Conservation (phyloP, 176 grass and related monocot genomes). For the Hordeum vulgare region DNA sequence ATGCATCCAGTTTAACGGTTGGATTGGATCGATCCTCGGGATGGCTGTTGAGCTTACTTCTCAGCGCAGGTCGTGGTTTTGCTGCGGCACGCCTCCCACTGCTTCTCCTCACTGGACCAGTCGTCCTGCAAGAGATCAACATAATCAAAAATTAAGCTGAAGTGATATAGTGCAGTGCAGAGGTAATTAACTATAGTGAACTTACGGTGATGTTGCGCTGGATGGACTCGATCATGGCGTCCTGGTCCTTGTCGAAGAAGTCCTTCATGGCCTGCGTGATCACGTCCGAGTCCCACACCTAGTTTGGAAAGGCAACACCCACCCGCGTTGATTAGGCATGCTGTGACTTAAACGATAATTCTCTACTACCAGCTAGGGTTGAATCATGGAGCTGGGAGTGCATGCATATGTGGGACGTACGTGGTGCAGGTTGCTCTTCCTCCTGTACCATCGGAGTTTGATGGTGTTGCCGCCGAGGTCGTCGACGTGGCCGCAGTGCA, state of each 20-base stretch:
- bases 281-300: conserved; percentile 82
- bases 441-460: conserved; percentile 50
- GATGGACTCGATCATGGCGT: conserved; percentile 67
- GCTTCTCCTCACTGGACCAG: conserved; percentile 41
- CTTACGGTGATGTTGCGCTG: conserved; percentile 77
- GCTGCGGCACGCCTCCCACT: conserved; percentile 45
- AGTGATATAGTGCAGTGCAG: neutral
- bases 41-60: neutral
- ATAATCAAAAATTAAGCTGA: neutral
- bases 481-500: conserved; percentile 32
- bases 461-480: conserved; percentile 59
- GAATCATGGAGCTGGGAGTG: too few relatives aligned
- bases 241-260: conserved; percentile 54
- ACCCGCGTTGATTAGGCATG: too few relatives aligned
- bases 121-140: conserved; percentile 13
- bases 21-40: neutral
- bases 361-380: too few relatives aligned
- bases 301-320: neutral
- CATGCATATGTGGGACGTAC: too few relatives aligned
- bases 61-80: conserved; percentile 35
- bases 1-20: neutral
- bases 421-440: conserved; percentile 61
- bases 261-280: conserved; percentile 82
- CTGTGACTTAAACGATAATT: too few relatives aligned
- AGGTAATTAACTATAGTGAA: neutral